phyloP scores from a whole-genome alignment of 2,329 filamentous ascomycete species.

The Proliferodiscus dingleyae region DNA sequence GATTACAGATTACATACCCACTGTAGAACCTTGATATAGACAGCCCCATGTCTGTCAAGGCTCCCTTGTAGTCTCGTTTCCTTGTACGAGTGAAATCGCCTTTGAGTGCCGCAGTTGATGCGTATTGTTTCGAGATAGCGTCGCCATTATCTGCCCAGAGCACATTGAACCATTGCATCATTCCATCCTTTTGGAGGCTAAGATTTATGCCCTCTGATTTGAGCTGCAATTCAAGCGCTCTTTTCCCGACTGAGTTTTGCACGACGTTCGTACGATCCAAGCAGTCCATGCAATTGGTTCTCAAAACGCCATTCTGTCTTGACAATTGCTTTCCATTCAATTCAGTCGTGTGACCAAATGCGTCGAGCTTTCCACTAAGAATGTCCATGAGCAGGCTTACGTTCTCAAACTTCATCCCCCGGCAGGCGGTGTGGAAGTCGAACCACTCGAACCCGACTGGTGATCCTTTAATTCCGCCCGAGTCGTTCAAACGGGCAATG shows the following conservation, averaged over 20 bases:
- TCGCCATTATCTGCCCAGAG: conserved; percentile 98
- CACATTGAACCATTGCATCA: conserved; percentile 89
- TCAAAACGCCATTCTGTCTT: conserved; percentile 69
- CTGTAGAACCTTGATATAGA: conserved; percentile 74
- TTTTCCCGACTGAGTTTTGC: conserved; percentile 83
- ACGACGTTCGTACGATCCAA: conserved; percentile 94
- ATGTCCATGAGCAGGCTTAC: conserved; percentile 73
- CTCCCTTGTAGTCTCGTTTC: conserved; percentile 86
- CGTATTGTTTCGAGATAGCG: conserved; percentile 91
- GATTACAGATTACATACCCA: conserved; percentile 43
- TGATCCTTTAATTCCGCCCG: conserved; percentile 43
- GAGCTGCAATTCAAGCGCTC: conserved; percentile 76
- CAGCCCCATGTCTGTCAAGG: conserved; percentile 83
- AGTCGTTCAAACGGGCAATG: conserved; percentile 61
- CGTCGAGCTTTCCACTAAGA: conserved; percentile 62
- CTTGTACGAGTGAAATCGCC: conserved; percentile 91
- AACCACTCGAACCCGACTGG: conserved; percentile 85
- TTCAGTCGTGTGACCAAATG: conserved; percentile 66
- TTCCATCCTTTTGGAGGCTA: conserved; percentile 68
- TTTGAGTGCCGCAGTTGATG: conserved; percentile 91
- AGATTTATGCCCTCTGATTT: conserved; percentile 71
- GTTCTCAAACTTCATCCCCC: conserved; percentile 97
- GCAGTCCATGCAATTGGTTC: conserved; percentile 99
- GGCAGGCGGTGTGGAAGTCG: conserved; percentile 88
- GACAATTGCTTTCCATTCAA: conserved; percentile 38